Conservation (phyloP, 768 basidiomycete genomes). For the Cystofilobasidium ferigula region DNA sequence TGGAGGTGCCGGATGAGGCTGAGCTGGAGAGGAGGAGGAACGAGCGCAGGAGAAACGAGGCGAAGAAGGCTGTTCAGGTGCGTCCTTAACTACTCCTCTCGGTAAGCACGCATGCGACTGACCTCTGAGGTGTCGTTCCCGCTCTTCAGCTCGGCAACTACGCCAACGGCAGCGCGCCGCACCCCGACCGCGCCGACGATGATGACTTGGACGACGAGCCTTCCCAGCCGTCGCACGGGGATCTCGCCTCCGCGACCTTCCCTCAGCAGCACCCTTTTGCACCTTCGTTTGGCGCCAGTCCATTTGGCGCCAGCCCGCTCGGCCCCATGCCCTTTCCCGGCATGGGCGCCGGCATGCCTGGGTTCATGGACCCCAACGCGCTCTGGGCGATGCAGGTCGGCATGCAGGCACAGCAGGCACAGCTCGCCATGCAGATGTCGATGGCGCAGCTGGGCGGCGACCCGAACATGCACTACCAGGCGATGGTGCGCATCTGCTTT, state of each 20-base stretch:
- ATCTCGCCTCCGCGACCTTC: neutral
- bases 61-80: slow-evolving; percentile 24
- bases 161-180: slow-evolving; percentile 17
- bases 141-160: slow-evolving; percentile 18
- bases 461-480: slow-evolving; percentile 22
- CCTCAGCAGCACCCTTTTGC: neutral
- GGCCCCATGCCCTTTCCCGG: too few relatives aligned
- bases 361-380: slow-evolving; percentile 7
- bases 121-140: neutral
- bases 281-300: neutral
- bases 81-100: neutral
- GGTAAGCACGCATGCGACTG: neutral
- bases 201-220: slow-evolving; percentile 6
- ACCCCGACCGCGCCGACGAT: slow-evolving; percentile 1
- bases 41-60: slow-evolving; percentile 22
- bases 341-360: neutral
- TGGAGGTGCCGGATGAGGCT: slow-evolving; percentile 8
- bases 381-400: slow-evolving; percentile 18
- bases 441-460: slow-evolving; percentile 21
- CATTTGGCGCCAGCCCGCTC: neutral
- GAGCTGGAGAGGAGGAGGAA: slow-evolving; percentile 17
- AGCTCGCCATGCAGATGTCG: slow-evolving; percentile 25
- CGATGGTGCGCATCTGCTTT: slow-evolving; percentile 14
- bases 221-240: neutral
- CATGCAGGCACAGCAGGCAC: slow-evolving; percentile 25